Evolutionary conservation across 148 eudicot genomes (phyloP), one percentile per base, ranked within the genome.

Genomic region (Vaccinium vitisidaea): DNA sequence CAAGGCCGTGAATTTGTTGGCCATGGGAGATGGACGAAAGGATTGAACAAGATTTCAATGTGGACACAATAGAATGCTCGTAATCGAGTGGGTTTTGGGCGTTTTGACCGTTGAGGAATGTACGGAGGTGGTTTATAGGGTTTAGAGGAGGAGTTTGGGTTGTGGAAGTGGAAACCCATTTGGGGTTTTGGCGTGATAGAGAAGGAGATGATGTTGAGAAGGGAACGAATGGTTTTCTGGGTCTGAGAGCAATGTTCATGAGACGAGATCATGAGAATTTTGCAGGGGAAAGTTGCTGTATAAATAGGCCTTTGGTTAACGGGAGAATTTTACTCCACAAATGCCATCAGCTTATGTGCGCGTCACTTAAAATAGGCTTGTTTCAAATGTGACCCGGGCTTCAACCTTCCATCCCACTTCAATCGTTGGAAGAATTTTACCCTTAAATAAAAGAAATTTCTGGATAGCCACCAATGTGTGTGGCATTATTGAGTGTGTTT

Each of bases 41-140:
- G 61, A 92, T 49, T 25, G 98, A 91, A 80, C 95, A 94, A 1
- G 91, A 86, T 79, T 95, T 97, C 4, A 97, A 71, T 1, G 92
- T 90, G 15, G 95, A 90, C 36, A 93, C 92, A 9, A 96, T 84
- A 0, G 90, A 83, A 8, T 85, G 85, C 77, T 92, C 93, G 84
- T 85, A 82, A 63, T 92, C 88, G 85, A 71, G 86, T 21, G 39
- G 77, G 36, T 69, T 75, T 46, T 39, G 85, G 69, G 77, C 54
- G 69, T 81, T 77, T 46, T 25, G 65, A 16, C 23, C 70, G 71
- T 82, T 70, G 86, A 85, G 86, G 79, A 88, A 86, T 19, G 83
- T 15, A 21, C 67, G 67, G 88, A 90, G 89, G 84, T 81, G 90
- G 85, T 86, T 52, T 73, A 75, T 70, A 6, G 86, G 76, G 76